Conservation (phyloP, 2,329 filamentous ascomycete species). For the Alternaria gaisen region DNA sequence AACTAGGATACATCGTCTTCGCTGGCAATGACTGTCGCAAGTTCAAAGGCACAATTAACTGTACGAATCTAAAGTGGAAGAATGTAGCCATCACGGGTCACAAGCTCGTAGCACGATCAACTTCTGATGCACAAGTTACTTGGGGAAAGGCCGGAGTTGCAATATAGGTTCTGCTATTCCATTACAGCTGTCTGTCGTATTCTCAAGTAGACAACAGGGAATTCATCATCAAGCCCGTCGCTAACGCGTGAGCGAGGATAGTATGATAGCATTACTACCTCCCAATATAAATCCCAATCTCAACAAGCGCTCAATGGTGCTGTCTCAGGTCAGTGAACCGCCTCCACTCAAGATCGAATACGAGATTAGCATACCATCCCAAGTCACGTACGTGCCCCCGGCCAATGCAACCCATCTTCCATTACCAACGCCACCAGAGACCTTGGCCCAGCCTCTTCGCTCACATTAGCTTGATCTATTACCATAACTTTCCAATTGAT, state of each 20-base stretch:
- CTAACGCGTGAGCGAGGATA: no score
- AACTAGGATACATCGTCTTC: conserved; percentile 34
- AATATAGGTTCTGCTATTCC: background rate
- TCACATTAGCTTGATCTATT: background rate
- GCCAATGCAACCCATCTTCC: conserved; percentile 12
- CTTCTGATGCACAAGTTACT: conserved; percentile 25
- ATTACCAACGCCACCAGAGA: conserved; percentile 1
- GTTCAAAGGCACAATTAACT: conserved; percentile 37
- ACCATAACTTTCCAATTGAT: background rate
- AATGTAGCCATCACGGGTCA: conserved; percentile 31
- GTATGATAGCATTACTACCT: background rate
- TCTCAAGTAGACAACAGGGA: no score
- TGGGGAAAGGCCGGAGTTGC: conserved; percentile 15
- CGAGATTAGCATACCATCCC: conserved; percentile 1
- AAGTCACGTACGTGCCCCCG: background rate
- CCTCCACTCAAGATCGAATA: background rate
- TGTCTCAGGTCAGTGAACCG: background rate
- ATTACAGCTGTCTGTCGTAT: background rate
- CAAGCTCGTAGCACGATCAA: conserved; percentile 24
- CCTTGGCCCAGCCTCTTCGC: conserved; percentile 9
- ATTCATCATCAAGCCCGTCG: no score
- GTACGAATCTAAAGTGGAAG: conserved; percentile 28
- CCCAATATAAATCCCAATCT: background rate
- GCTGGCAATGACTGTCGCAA: conserved; percentile 33
- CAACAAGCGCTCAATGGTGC: background rate